Evolutionary conservation across 257 asterid genomes (phyloP).

Genomic region (Solanum tarapatanum): DNA sequence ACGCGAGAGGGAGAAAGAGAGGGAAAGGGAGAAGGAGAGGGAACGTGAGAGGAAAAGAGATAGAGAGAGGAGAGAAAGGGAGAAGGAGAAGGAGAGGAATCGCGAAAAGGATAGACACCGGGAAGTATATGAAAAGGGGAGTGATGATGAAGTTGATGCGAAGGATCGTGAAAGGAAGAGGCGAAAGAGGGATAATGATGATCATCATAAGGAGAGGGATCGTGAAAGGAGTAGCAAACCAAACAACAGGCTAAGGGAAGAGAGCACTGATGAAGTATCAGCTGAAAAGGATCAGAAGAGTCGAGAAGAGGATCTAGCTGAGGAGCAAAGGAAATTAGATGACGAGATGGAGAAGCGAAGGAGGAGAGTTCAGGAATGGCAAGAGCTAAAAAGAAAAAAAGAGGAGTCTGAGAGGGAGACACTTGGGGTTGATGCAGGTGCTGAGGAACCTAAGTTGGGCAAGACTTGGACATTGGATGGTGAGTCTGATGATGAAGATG

Average conservation of each 20-base stretch:
- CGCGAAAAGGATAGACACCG: constrained; percentile 38
- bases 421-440: constrained; percentile 38
- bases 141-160: constrained; percentile 41
- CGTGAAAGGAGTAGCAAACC: constrained; percentile 30
- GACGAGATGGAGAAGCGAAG: constrained; percentile 85
- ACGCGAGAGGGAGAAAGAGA: constrained; percentile 23
- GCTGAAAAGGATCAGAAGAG: constrained; percentile 29
- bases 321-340: constrained; percentile 70
- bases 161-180: constrained; percentile 54
- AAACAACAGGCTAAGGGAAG: constrained; percentile 26
- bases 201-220: constrained; percentile 30
- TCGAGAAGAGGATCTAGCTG: constrained; percentile 66
- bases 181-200: constrained; percentile 28
- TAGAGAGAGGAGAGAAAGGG: constrained; percentile 22
- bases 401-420: constrained; percentile 67
- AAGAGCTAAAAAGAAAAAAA: constrained; percentile 55
- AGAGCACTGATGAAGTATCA: constrained; percentile 23
- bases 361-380: constrained; percentile 95
- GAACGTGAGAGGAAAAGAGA: constrained; percentile 4
- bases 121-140: constrained; percentile 26
- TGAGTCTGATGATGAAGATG: constrained; percentile 86
- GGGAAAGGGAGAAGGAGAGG: constrained; percentile 14
- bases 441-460: constrained; percentile 49
- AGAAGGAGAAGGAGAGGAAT: neutral
- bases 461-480: constrained; percentile 87